phyloP scores from a whole-genome alignment of 352 stramenopile genomes.

The Globisporangium cystogenes region DNA sequence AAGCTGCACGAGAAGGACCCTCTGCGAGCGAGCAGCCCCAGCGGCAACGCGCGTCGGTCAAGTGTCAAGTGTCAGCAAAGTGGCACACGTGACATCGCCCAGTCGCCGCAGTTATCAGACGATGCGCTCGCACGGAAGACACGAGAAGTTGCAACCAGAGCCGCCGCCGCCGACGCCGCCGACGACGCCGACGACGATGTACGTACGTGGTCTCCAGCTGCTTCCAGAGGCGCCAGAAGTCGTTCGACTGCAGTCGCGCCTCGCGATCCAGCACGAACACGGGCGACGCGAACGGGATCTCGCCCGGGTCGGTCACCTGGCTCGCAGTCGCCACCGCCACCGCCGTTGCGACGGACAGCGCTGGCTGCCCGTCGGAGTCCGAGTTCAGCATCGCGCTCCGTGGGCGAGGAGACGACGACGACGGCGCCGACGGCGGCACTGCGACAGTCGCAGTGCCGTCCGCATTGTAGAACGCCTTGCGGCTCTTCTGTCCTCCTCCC shows the following conservation, averaged over 20 bases:
- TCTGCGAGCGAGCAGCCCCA: conserved; percentile 13
- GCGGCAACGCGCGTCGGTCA: background rate
- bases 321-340: conserved; percentile 13
- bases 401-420: conserved; percentile 3
- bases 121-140: background rate
- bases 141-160: background rate
- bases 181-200: background rate
- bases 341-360: conserved; percentile 2
- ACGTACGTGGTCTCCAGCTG: conserved; percentile 60
- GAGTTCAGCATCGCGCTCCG: background rate
- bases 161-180: too few species aligned
- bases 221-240: conserved; percentile 50
- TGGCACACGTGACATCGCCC: conserved; percentile 7
- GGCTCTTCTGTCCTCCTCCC: conserved; percentile 13
- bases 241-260: conserved; percentile 13
- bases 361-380: background rate
- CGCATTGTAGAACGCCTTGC: conserved; percentile 33
- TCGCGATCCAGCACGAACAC: conserved; percentile 43
- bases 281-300: conserved; percentile 55
- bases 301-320: conserved; percentile 13
- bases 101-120: conserved; percentile 5
- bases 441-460: conserved; percentile 25
- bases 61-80: conserved; percentile 10
- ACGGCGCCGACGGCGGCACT: background rate
- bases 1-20: conserved; percentile 75